Evolutionary conservation across 1,284 basidiomycete species (phyloP), one percentile per base, ranked within the genome.

Genomic region (Microbotryum silenes-acaulis): DNA sequence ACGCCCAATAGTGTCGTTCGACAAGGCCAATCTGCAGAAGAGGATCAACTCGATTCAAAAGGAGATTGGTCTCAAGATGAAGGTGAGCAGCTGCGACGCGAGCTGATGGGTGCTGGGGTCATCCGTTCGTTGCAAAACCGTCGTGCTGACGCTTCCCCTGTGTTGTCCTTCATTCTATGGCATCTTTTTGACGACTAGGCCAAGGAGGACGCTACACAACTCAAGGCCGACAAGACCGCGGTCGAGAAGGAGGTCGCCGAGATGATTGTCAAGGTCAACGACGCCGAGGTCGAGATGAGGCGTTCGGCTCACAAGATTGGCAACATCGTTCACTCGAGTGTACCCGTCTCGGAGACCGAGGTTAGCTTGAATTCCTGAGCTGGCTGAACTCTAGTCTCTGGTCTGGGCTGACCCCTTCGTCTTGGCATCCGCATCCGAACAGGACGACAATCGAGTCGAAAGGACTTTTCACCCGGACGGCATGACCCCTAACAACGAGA

Each of bases 21-120:
- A 94, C 63, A 80, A 84, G 48, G 89, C 89, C 73, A 80, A 79
- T 31, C 77, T 88, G 54, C 83, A 85, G 73, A 90, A 92, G 74
- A 83, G 91, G 70, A 84, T 90, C 61, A 97, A 97, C 73, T 83
- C 84, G 14, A 80, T 92, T 10, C 92, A 97, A 78, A 97, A 97
- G 76, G 85, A 94, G 76, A 97, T 98, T 74, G 87, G 85, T 5
- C 81, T 83, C 4, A 96, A 93, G 82, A 96, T 91, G 78, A 97
- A 94, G 84, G 90, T 84, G 8, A 44, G 68, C 25, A 14, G n/a
- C 23, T 20, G 18, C 52, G 21, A 31, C 51, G n/a, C 51, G 8
- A 23, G 51, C 51, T 53, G 20, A 29, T 6, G 12, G 25, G 20
- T n/a, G n/a, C 51, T 23, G 21, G 10, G n/a, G 51, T 2, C 51